These are phyloP conservation scores for Podila verticillata DNA, from an alignment of 192 early-diverging fungal species.

Conservation along the genomic window DNA sequence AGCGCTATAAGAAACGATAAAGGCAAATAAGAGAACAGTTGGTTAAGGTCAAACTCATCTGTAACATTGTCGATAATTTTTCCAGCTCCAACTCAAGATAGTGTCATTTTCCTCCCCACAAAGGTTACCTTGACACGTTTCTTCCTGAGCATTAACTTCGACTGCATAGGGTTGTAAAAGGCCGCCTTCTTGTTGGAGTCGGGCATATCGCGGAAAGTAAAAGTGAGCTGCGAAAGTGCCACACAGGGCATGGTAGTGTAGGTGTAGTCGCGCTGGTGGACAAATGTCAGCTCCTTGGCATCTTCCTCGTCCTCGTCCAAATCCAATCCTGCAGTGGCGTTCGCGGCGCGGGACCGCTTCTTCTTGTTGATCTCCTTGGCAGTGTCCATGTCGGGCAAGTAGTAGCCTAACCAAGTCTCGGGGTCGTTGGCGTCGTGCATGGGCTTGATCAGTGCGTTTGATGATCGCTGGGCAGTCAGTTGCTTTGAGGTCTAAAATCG, in stretches of 20 bases:
- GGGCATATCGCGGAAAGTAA: conserved; percentile 37
- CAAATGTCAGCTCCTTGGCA: conserved; percentile 15
- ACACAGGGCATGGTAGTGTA: conserved; percentile 45
- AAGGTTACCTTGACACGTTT: conserved; percentile 42
- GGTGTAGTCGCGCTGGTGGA: conserved; percentile 46
- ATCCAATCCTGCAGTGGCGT: conserved; percentile 20
- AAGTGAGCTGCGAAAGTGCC: conserved; percentile 32
- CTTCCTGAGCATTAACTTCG: conserved; percentile 51
- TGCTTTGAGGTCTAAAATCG: conserved; percentile 22
- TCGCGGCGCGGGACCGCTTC: conserved; percentile 27
- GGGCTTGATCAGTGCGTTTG: conserved; percentile 48
- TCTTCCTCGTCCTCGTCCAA: conserved; percentile 28
- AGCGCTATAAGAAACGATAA: conserved; percentile 14
- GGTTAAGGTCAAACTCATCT: conserved; percentile 1
- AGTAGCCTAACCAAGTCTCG: conserved; percentile 47
- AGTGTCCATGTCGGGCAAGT: conserved; percentile 37
- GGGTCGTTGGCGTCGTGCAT: conserved; percentile 44
- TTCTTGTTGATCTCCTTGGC: conserved; percentile 39
- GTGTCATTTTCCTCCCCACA: not conserved
- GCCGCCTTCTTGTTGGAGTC: conserved; percentile 36
- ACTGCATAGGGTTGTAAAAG: conserved; percentile 49
- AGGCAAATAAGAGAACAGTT: not conserved
- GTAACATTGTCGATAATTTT: not conserved
- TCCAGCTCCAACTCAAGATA: not conserved
- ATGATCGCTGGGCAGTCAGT: conserved; percentile 38